Percentiles rank a stretch among this genome's conserved stretches.
Evolutionary conservation across 352 stramenopile species (phyloP).

Genomic region (Pelagophyceae sp.): DNA sequence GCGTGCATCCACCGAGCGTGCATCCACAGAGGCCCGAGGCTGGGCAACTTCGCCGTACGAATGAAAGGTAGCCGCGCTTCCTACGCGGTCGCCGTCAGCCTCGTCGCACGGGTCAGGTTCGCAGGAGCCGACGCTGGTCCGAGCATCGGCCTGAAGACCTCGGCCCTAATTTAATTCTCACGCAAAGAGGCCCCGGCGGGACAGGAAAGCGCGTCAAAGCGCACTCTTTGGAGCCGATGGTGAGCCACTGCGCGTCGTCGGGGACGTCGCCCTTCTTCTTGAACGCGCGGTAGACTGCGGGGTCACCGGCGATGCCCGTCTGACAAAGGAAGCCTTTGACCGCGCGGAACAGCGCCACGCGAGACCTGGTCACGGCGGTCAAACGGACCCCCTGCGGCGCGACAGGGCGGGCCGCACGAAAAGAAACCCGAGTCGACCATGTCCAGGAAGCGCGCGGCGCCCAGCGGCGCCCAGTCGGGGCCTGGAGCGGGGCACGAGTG

Average conservation of each 20-base stretch:
- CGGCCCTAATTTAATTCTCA: conserved; percentile 12
- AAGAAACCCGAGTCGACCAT: conserved; percentile 27
- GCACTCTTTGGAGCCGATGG: background rate
- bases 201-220: too few relatives aligned
- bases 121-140: too few relatives aligned
- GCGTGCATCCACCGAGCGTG: too few relatives aligned
- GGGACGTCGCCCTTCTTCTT: conserved; percentile 2
- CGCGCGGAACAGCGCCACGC: conserved; percentile 25
- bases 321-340: conserved; percentile 26
- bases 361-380: too few relatives aligned
- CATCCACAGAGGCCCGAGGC: too few relatives aligned
- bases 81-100: too few relatives aligned
- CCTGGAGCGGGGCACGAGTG: too few relatives aligned
- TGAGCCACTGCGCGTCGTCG: conserved; percentile 25
- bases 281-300: conserved; percentile 2
- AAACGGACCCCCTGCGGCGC: too few relatives aligned
- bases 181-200: conserved; percentile 1
- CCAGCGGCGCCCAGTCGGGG: conserved; percentile 21
- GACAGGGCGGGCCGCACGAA: too few relatives aligned
- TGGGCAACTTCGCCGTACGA: too few relatives aligned
- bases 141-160: too few relatives aligned
- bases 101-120: too few relatives aligned
- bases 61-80: conserved; percentile 24
- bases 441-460: conserved; percentile 21
- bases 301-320: conserved; percentile 24